These are phyloP conservation scores for Pestalotiopsis sp. DNA, from an alignment of 2,329 filamentous ascomycete species.

Conservation along the genomic window DNA sequence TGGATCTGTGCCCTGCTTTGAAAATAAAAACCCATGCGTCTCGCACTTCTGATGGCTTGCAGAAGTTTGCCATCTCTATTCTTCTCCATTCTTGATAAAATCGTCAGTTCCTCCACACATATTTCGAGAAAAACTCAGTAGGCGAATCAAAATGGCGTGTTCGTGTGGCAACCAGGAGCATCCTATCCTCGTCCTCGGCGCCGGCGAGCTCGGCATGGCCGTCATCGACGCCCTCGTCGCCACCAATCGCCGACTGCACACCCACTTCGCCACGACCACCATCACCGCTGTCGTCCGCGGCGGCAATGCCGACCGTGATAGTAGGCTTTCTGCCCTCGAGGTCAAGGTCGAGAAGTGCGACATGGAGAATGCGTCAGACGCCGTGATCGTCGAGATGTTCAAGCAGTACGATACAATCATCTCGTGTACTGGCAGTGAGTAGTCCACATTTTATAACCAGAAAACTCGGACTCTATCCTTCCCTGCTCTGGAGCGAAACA, in stretches of 20 bases:
- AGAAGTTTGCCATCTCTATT: no score
- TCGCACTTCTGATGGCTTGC: no score
- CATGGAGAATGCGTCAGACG: slow-evolving; percentile 30
- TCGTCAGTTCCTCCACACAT: no score
- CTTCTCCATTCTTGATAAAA: no score
- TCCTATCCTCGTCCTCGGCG: slow-evolving; percentile 62
- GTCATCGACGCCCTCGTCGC: slow-evolving; percentile 52
- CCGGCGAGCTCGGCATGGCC: slow-evolving; percentile 66
- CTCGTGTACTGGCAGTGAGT: slow-evolving; percentile 53
- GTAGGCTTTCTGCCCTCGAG: slow-evolving; percentile 38
- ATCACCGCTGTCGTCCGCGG: slow-evolving; percentile 59
- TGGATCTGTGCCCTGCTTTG: not conserved
- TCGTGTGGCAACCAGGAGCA: not conserved
- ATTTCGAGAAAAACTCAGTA: no score
- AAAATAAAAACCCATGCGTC: no score
- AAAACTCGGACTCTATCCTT: not conserved
- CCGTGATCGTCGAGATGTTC: slow-evolving; percentile 46
- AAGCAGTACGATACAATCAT: slow-evolving; percentile 56
- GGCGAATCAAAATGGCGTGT: no score
- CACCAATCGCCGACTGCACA: slow-evolving; percentile 34
- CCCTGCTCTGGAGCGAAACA: no score
- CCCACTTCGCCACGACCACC: slow-evolving; percentile 33
- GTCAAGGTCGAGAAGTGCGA: slow-evolving; percentile 49
- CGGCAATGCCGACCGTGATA: slow-evolving; percentile 41
- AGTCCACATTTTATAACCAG: not conserved